Conservation (phyloP, 1,284 basidiomycete species). For the Tilletia caries region DNA sequence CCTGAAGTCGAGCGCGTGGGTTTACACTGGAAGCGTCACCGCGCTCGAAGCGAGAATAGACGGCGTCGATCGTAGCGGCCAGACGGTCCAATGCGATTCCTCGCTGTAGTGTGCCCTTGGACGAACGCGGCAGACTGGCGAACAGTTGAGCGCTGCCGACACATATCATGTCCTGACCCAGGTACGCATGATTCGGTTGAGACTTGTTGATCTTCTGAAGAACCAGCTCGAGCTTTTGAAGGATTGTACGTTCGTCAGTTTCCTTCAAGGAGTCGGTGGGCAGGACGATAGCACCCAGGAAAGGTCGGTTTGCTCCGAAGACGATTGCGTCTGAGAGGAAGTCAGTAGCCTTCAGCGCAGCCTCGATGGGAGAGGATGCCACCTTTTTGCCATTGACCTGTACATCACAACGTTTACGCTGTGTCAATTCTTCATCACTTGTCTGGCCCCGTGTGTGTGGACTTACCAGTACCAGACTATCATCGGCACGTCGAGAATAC, state of each 20-base stretch:
- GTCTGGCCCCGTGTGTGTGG: too few relatives aligned
- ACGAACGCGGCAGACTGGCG: slow-evolving; percentile 28
- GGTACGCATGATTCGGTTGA: slow-evolving; percentile 29
- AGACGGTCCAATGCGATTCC: slow-evolving; percentile 30
- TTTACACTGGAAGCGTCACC: slow-evolving; percentile 17
- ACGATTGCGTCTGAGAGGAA: slow-evolving; percentile 33
- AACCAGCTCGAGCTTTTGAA: slow-evolving; percentile 21
- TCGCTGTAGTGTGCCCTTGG: slow-evolving; percentile 39
- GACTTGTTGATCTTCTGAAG: slow-evolving; percentile 24
- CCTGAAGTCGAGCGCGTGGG: too few relatives aligned
- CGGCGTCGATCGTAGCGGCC: slow-evolving; percentile 22
- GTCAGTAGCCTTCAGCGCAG: slow-evolving; percentile 19
- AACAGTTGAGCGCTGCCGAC: slow-evolving; percentile 21
- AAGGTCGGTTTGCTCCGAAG: slow-evolving; percentile 36
- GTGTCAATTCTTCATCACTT: too few relatives aligned
- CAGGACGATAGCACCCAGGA: slow-evolving; percentile 33
- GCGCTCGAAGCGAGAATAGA: slow-evolving; percentile 34
- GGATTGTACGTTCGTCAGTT: not conserved
- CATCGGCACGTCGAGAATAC: slow-evolving; percentile 33
- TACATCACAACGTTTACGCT: not conserved
- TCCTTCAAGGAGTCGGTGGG: slow-evolving; percentile 12
- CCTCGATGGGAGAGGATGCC: slow-evolving; percentile 25
- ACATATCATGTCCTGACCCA: slow-evolving; percentile 30
- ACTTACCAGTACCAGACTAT: slow-evolving; percentile 34
- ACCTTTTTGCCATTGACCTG: slow-evolving; percentile 40